Percentiles rank a stretch among this genome's conserved stretches.
phyloP scores from a whole-genome alignment of 495 filamentous ascomycete species.

The Penicillium coprophilum region DNA sequence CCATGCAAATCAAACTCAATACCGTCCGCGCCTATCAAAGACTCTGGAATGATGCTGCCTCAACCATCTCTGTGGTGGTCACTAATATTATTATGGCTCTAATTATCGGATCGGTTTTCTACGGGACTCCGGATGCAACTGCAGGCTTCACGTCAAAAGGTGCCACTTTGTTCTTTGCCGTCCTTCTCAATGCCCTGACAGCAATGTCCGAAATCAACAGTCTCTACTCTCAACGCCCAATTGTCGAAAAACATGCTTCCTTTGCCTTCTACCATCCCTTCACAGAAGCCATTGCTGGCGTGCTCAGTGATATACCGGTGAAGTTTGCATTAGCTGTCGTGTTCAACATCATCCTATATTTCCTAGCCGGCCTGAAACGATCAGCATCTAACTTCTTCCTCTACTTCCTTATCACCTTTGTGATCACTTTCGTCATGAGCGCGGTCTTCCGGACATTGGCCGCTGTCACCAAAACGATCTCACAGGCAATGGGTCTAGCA shows the following conservation, averaged over 20 bases:
- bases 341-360: slow-evolving; percentile 56
- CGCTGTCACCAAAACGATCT: slow-evolving; percentile 42
- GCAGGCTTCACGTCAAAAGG: slow-evolving; percentile 69
- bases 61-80: slow-evolving; percentile 67
- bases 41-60: slow-evolving; percentile 65
- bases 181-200: slow-evolving; percentile 60
- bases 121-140: slow-evolving; percentile 61
- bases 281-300: slow-evolving; percentile 54
- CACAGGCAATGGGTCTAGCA: slow-evolving; percentile 47
- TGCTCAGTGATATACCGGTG: slow-evolving; percentile 55
- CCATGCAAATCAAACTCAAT: slow-evolving; percentile 46
- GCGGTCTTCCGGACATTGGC: slow-evolving; percentile 47
- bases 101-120: slow-evolving; percentile 81
- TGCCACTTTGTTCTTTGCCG: slow-evolving; percentile 82
- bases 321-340: slow-evolving; percentile 43
- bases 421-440: slow-evolving; percentile 55
- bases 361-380: slow-evolving; percentile 50
- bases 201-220: slow-evolving; percentile 55
- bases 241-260: slow-evolving; percentile 59
- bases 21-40: slow-evolving; percentile 49
- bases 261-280: slow-evolving; percentile 61
- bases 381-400: slow-evolving; percentile 53
- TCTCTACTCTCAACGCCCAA: slow-evolving; percentile 55
- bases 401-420: slow-evolving; percentile 52
- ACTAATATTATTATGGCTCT: slow-evolving; percentile 73